phyloP scores from a whole-genome alignment of 306 rosid genomes.

The Cicer bijugum region DNA sequence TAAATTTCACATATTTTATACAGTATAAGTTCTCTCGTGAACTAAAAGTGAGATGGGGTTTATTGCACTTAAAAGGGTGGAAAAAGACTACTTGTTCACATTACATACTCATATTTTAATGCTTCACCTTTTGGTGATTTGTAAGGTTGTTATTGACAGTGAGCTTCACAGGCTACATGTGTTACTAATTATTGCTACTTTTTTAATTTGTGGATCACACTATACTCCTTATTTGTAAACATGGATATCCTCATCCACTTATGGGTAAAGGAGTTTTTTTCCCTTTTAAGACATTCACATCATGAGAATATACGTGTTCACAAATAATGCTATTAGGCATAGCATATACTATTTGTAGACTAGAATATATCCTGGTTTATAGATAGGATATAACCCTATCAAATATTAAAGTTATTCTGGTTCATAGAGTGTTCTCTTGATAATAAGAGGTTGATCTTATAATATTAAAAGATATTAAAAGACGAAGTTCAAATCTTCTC shows the following conservation, averaged over 20 bases:
- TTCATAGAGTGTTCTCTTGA: too few species aligned
- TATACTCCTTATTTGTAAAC: not conserved
- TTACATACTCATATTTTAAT: not conserved
- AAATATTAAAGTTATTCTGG: too few species aligned
- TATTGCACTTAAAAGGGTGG: slow-evolving; percentile 5
- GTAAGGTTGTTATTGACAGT: not conserved
- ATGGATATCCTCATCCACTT: not conserved
- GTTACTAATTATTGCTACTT: not conserved
- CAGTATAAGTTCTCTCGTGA: not conserved
- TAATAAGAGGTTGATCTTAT: too few species aligned
- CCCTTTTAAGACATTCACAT: not conserved
- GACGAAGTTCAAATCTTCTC: too few species aligned
- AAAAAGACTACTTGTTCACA: not conserved
- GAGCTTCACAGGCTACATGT: not conserved
- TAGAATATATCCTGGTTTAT: not conserved
- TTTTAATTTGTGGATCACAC: not conserved
- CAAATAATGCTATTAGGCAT: not conserved
- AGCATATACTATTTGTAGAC: not conserved
- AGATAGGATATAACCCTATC: not conserved
- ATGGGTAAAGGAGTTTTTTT: not conserved
- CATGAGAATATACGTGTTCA: not conserved
- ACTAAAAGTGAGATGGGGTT: slow-evolving; percentile 19
- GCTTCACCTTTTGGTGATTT: slow-evolving; percentile 13
- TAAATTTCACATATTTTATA: slow-evolving; percentile 6
- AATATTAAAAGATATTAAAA: too few species aligned